Base-by-base conservation (phyloP, 2,329 filamentous ascomycete genomes). In the Talaromyces sp. region DNA sequence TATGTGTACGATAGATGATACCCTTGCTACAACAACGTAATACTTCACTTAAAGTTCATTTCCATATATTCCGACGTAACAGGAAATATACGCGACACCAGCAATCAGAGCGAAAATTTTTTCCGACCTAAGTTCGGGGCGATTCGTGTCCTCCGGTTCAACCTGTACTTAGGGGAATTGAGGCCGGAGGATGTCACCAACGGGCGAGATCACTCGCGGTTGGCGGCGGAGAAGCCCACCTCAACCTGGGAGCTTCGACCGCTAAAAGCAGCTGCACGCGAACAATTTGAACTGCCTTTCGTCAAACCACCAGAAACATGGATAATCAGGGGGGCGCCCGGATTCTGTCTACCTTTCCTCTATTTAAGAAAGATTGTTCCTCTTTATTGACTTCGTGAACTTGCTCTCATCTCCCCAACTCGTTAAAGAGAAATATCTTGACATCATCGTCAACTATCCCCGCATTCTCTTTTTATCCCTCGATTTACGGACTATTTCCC, bases 81-180 rank as follows among this genome's bases (percentile, higher is more conserved):
- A 54, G 50, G 33, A 39, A 50, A 58, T 14, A n/a, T 33, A 57
- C 37, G 56, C 61, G 61, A 54, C 27, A 33, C 41, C n/a, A 22
- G 37, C 43, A 35, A 56, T 24, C 50, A 58, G 35, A 57, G 47
- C 33, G 66, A 56, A 68, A 68, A 66, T 6, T 60, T 66, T 64
- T 62, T 66, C 60, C 70, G 69, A 67, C 54, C 59, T 31, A 43
- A 60, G 65, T 67, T 63, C 60, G 41, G 50, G 11, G 50, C 64
- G 60, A 66, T 66, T 63, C 47, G 64, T 64, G 66, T 54, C 61
- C 39, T 54, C 59, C 65, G 61, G 62, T 63, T 79, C 72, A 72
- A 81, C 78, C 77, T 81, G 79, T 77, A 81, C 79, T 82, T 82
- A 81, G 78, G 75, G 79, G 79, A 78, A 76, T 73, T 35, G 65